phyloP scores from a whole-genome alignment of 1,139 yeast species.

The Yamadazyma pseudoaaseri region DNA sequence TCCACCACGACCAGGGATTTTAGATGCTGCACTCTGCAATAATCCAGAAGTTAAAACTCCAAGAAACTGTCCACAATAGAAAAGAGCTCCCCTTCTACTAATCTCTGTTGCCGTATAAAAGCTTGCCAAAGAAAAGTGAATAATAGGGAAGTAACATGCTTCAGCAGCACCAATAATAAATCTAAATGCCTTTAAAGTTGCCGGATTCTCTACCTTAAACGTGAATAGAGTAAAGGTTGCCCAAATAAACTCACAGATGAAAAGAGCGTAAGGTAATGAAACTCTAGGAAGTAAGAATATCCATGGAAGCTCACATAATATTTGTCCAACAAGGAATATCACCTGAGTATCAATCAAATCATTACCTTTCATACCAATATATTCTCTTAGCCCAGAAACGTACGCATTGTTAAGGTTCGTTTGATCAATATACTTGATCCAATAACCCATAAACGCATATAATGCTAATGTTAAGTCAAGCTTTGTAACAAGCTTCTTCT shows the following conservation, averaged over 20 bases:
- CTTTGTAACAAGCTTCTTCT: constrained; percentile 24
- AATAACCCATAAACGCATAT: constrained; percentile 26
- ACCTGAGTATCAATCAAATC: constrained; percentile 30
- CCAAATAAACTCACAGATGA: constrained; percentile 25
- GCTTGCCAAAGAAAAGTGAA: constrained; percentile 22
- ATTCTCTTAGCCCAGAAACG: constrained; percentile 27
- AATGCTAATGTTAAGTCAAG: constrained; percentile 25
- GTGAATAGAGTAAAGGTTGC: constrained; percentile 23
- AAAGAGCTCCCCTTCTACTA: constrained; percentile 25
- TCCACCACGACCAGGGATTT: constrained; percentile 16
- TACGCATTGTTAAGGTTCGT: constrained; percentile 28
- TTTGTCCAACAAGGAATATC: constrained; percentile 24
- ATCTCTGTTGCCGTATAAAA: constrained; percentile 29
- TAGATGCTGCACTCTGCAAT: constrained; percentile 25
- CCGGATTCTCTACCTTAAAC: constrained; percentile 17
- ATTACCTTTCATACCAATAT: constrained; percentile 27
- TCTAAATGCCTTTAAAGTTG: constrained; percentile 25
- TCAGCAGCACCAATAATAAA: constrained; percentile 29
- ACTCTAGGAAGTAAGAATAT: constrained; percentile 20
- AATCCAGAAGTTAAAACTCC: constrained; percentile 31
- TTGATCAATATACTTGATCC: constrained; percentile 23
- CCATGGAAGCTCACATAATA: constrained; percentile 26
- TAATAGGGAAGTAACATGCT: constrained; percentile 23
- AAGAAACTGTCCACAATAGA: constrained; percentile 28
- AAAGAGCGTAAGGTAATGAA: constrained; percentile 23